Evolutionary conservation across 2,329 filamentous ascomycete species (phyloP).

Genomic region (Aspergillus awamori): DNA sequence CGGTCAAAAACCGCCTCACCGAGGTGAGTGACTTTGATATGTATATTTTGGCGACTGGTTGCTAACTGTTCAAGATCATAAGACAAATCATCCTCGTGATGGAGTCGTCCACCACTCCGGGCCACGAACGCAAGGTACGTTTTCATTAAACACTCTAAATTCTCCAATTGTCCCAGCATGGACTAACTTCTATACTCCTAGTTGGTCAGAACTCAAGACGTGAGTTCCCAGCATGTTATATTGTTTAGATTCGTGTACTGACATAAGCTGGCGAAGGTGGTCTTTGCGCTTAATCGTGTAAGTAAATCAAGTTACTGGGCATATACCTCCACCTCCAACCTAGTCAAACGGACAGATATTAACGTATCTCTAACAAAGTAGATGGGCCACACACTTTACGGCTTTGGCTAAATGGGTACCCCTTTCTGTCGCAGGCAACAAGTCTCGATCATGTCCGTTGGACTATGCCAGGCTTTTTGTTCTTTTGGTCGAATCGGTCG

Average conservation of each 20-base stretch:
- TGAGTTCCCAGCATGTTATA: conserved; percentile 10
- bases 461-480: background rate
- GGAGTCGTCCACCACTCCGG: conserved; percentile 18
- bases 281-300: conserved; percentile 20
- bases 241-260: too few species aligned
- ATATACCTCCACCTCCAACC: background rate
- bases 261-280: conserved; percentile 13
- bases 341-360: background rate
- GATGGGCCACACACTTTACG: conserved; percentile 23
- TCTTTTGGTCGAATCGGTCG: too few species aligned
- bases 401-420: conserved; percentile 4
- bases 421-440: too few species aligned
- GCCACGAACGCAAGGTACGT: conserved; percentile 18
- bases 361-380: background rate
- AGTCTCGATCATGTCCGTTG: background rate
- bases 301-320: background rate
- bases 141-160: background rate
- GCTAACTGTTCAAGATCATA: conserved; percentile 23
- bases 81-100: conserved; percentile 26
- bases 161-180: too few species aligned
- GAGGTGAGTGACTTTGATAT: conserved; percentile 22
- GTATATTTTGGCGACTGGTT: background rate
- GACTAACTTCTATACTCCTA: background rate
- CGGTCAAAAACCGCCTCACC: conserved; percentile 22
- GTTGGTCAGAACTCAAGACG: conserved; percentile 21